Conservation (phyloP, 768 basidiomycete species). For the Arthromyces matolae region DNA sequence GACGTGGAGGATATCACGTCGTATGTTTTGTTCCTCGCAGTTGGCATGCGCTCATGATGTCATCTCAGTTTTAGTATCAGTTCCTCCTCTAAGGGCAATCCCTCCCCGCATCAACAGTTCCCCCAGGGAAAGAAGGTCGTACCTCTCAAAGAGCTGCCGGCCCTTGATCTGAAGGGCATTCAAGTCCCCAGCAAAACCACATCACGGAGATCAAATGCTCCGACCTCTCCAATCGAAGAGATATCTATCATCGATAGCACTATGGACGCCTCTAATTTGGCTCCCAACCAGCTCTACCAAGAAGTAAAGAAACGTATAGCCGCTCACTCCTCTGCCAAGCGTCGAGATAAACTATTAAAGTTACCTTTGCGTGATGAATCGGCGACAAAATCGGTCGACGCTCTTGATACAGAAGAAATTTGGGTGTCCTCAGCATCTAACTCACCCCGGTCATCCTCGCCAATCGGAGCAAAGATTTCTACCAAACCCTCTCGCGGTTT, state of each 20-base stretch:
- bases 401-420: constrained; percentile 25
- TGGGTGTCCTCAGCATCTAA: constrained; percentile 32
- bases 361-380: constrained; percentile 12
- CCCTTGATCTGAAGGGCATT: constrained; percentile 10
- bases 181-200: not conserved
- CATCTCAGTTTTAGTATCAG: constrained; percentile 13
- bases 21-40: constrained; percentile 3
- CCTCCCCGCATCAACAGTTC: not conserved
- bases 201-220: constrained; percentile 11
- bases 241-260: constrained; percentile 3
- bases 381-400: constrained; percentile 6
- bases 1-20: constrained; percentile 22
- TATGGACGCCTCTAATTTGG: constrained; percentile 15
- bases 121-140: constrained; percentile 5
- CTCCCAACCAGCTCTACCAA: constrained; percentile 28
- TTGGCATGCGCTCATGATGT: not conserved
- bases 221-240: constrained; percentile 35
- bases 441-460: constrained; percentile 27
- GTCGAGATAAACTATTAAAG: constrained; percentile 29
- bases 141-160: constrained; percentile 11
- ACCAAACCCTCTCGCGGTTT: constrained; percentile 6
- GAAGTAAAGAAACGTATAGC: constrained; percentile 35
- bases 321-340: constrained; percentile 25
- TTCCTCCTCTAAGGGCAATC: not conserved
- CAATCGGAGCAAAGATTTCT: constrained; percentile 11